Conservation (phyloP, 179 eudicot species). For the Vitellaria paradoxa region DNA sequence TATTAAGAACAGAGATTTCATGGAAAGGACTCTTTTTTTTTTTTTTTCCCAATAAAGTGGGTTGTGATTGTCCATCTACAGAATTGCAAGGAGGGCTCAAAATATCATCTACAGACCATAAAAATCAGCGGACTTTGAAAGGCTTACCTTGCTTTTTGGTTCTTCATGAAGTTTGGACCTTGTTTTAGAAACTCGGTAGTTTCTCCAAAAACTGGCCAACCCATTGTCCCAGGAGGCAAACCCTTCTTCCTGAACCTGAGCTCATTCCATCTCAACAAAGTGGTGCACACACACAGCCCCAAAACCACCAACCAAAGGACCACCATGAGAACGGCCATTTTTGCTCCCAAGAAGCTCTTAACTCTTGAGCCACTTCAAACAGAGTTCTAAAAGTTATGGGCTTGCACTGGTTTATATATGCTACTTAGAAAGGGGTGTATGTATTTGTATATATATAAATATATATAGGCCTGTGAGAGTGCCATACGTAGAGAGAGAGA, state of each 20-base stretch:
- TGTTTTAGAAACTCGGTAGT: slow-evolving; percentile 89
- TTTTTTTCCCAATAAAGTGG: too few species aligned
- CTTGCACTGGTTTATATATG: slow-evolving; percentile 8
- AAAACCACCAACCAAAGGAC: slow-evolving; percentile 32
- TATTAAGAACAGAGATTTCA: too few species aligned
- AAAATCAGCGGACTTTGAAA: too few species aligned
- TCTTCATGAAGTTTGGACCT: slow-evolving; percentile 83
- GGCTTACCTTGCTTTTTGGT: slow-evolving; percentile 68
- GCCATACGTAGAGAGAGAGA: not conserved
- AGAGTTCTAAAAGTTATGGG: slow-evolving; percentile 16
- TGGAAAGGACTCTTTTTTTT: too few species aligned
- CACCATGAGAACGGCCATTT: slow-evolving; percentile 56
- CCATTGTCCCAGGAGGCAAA: slow-evolving; percentile 94
- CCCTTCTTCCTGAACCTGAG: slow-evolving; percentile 64
- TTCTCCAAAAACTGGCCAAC: slow-evolving; percentile 94
- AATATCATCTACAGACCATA: too few species aligned
- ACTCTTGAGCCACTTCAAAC: not conserved
- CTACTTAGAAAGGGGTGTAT: too few species aligned
- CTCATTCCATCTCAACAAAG: slow-evolving; percentile 75
- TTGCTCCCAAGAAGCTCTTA: slow-evolving; percentile 17
- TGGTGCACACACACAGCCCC: slow-evolving; percentile 38
- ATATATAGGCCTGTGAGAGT: slow-evolving; percentile 17
- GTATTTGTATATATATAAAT: not conserved
- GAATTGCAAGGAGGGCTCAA: too few species aligned
- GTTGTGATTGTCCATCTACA: too few species aligned